Evolutionary conservation across 1,139 yeast species (phyloP).

Genomic region (Torulaspora pretoriensis): DNA sequence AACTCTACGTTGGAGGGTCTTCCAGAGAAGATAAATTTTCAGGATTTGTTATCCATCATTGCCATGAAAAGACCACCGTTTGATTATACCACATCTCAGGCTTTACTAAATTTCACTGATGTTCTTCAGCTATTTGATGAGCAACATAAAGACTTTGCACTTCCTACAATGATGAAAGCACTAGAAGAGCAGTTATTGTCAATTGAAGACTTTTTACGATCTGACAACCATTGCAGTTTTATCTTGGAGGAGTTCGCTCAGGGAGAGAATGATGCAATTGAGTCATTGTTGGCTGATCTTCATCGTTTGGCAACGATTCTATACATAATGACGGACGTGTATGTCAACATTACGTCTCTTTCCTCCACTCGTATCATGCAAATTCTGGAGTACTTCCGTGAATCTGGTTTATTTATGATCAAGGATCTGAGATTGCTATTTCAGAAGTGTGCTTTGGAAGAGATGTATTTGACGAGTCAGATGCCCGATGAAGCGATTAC

Average conservation of each 20-base stretch:
- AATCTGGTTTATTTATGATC: constrained; percentile 38
- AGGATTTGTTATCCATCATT: constrained; percentile 43
- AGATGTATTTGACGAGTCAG: constrained; percentile 45
- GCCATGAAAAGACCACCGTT: constrained; percentile 51
- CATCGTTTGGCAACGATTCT: constrained; percentile 43
- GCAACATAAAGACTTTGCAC: constrained; percentile 50
- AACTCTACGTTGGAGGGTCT: constrained; percentile 45
- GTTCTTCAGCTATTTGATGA: constrained; percentile 55
- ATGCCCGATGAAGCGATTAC: constrained; percentile 48
- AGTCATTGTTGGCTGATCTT: constrained; percentile 35
- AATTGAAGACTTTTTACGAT: constrained; percentile 39
- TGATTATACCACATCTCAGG: constrained; percentile 56
- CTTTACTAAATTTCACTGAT: constrained; percentile 50
- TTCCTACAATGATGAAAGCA: constrained; percentile 35
- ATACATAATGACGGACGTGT: constrained; percentile 49
- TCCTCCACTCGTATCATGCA: constrained; percentile 48
- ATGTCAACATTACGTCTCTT: constrained; percentile 48
- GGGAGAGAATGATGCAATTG: constrained; percentile 27
- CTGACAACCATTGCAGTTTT: constrained; percentile 35
- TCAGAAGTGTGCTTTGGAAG: constrained; percentile 54
- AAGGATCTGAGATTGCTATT: constrained; percentile 44
- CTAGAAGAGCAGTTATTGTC: constrained; percentile 35
- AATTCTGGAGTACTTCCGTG: constrained; percentile 44
- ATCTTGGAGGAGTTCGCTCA: constrained; percentile 35
- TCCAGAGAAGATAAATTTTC: constrained; percentile 42